phyloP scores from a whole-genome alignment of 2,329 filamentous ascomycete species.

The Aspergillus luchuensis region DNA sequence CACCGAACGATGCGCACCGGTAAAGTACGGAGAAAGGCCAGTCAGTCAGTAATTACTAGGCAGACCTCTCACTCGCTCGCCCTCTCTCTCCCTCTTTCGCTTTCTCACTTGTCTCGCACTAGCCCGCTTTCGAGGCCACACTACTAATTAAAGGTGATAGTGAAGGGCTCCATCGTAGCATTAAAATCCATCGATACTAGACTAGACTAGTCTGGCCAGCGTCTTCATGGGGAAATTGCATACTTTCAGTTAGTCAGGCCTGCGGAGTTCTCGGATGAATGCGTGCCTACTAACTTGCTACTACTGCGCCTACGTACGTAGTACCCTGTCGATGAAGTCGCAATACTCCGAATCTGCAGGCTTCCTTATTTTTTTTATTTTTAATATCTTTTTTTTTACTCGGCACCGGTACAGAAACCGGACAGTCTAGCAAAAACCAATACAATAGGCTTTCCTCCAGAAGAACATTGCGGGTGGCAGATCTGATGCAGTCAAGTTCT shows the following conservation, averaged over 20 bases:
- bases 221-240: slow-evolving; percentile 9
- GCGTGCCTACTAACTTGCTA: neutral
- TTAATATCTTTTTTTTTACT: neutral
- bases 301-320: neutral
- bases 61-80: neutral
- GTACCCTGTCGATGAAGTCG: neutral
- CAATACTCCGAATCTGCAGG: slow-evolving; percentile 8
- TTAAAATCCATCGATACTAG: neutral
- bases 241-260: neutral
- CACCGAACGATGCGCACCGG: slow-evolving; percentile 12
- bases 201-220: slow-evolving; percentile 2
- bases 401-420: neutral
- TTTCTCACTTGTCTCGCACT: neutral
- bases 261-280: slow-evolving; percentile 11
- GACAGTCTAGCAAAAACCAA: neutral
- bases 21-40: slow-evolving; percentile 8
- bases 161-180: neutral
- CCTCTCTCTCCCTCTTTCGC: no score
- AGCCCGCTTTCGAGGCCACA: slow-evolving; percentile 2
- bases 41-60: neutral
- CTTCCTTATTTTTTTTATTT: neutral
- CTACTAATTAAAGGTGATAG: slow-evolving; percentile 9
- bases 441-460: neutral
- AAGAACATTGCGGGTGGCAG: no score
- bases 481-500: no score